A percentile compares a stretch with the other conserved stretches of the same genome.
Conservation (phyloP, 2,329 filamentous ascomycete genomes). For the Penicillium digitatum region DNA sequence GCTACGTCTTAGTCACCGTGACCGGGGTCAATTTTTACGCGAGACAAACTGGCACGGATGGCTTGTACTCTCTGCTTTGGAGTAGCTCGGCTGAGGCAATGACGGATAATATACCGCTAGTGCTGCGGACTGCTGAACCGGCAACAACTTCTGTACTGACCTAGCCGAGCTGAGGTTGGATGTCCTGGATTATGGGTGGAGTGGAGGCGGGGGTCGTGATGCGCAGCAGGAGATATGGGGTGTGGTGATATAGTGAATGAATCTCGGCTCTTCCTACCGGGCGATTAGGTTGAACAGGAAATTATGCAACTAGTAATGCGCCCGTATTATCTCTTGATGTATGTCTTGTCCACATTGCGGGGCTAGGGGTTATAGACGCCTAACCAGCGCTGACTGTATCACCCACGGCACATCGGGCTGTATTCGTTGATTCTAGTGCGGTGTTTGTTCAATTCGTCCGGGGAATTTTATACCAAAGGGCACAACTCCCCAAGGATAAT, state of each 20-base stretch:
- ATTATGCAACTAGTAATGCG: background rate
- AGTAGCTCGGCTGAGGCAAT: conserved; percentile 7
- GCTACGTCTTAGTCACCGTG: conserved; percentile 12
- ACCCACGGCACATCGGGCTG: background rate
- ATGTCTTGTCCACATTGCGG: background rate
- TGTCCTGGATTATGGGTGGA: background rate
- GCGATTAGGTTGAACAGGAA: background rate
- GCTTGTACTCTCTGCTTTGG: conserved; percentile 14
- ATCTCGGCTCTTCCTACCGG: background rate
- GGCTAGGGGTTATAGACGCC: background rate
- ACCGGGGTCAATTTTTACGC: conserved; percentile 16
- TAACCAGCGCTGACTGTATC: background rate
- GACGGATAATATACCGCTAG: conserved; percentile 7
- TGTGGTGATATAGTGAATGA: background rate
- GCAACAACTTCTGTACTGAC: conserved; percentile 10
- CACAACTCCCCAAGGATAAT: background rate
- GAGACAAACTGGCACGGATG: conserved; percentile 1
- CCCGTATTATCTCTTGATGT: background rate
- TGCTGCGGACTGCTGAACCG: conserved; percentile 11
- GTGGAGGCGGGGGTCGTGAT: background rate
- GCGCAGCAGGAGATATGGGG: no score
- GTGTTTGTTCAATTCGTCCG: no score
- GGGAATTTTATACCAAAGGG: no score
- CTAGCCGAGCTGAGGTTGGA: background rate
- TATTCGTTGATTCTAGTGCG: background rate